These are phyloP conservation scores for Epicoccum sorghinum DNA, from an alignment of 2,329 filamentous ascomycete species.

Conservation along the genomic window DNA sequence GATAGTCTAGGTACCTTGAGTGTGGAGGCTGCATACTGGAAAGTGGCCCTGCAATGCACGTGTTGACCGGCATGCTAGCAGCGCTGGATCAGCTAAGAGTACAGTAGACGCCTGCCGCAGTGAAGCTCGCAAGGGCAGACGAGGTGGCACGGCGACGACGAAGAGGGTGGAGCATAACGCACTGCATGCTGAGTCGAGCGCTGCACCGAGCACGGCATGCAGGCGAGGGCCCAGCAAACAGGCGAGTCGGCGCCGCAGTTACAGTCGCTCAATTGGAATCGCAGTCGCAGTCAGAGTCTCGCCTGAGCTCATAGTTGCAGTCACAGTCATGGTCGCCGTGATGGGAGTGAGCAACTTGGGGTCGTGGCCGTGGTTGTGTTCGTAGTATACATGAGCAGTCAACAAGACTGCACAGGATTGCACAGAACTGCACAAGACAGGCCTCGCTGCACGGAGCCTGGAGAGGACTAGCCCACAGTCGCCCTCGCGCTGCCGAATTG, in stretches of 20 bases:
- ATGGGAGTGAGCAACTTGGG: too few species aligned
- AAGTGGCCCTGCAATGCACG: constrained; percentile 12
- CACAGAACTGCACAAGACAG: background rate
- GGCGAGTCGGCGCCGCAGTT: background rate
- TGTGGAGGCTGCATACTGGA: constrained; percentile 4
- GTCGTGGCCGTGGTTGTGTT: too few species aligned
- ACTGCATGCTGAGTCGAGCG: constrained; percentile 1
- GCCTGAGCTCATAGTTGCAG: too few species aligned
- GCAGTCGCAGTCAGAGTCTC: too few species aligned
- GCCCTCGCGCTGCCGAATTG: constrained; percentile 11
- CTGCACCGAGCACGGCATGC: constrained; percentile 9
- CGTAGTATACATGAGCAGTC: too few species aligned
- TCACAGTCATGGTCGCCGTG: too few species aligned
- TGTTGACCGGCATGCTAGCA: constrained; percentile 2
- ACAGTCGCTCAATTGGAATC: too few species aligned
- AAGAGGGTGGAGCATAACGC: constrained; percentile 13
- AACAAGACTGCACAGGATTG: too few species aligned
- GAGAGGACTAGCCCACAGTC: constrained; percentile 21
- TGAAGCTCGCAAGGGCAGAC: background rate
- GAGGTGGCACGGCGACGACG: constrained; percentile 8
- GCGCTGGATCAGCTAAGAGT: background rate
- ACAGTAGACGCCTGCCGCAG: constrained; percentile 2
- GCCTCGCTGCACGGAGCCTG: constrained; percentile 18
- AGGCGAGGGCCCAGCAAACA: constrained; percentile 6
- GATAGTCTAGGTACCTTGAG: constrained; percentile 1